Evolutionary conservation across 148 eudicot genomes (phyloP), one percentile per base, ranked within the genome.

Genomic region (Fagopyrum homotropicum): DNA sequence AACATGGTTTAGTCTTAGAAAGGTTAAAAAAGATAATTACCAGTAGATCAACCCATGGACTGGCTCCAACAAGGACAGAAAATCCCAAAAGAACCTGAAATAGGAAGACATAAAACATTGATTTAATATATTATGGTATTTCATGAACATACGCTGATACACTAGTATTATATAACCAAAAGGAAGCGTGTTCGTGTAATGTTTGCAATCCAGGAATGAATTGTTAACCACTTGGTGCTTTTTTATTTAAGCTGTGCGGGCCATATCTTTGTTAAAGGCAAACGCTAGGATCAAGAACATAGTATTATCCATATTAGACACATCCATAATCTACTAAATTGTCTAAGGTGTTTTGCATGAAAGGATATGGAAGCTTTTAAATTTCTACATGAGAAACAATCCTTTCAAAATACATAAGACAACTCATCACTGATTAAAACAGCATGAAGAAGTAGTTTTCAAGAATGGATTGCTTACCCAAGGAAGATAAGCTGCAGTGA

Each of bases 11-110:
- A 22, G 26, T 22, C 26, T 22, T 22, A 8, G 66, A 66, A 43
- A 66, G 46, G 45, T 14, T 40, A 73, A 35, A 22, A 22, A 59
- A 69, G 56, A 48, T 1, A 77, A 45, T 59, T 85, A 94, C 98
- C 93, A 94, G 82, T 71, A 94, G 87, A 85, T 94, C 98, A 75
- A 90, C 97, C 98, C 98, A 94, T n/a, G 97, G 88, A 83, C 96
- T 94, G 79, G 97, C 93, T 76, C 98, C 98, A 84, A 94, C 96
- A 78, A 92, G 96, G 75, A 92, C 87, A 72, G 97, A 92, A 80
- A 94, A 92, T 69, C 97, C 97, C 83, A 94, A 75, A 79, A 94
- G 96, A 61, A 94, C 97, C 98, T 94, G 88, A 69, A 84, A 57
- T 9, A 64, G 19, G 46, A 30, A 75, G 46, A 54, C 9, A 56